phyloP scores from a whole-genome alignment of 2,329 filamentous ascomycete genomes.

The Thermothelomyces thermophilus region DNA sequence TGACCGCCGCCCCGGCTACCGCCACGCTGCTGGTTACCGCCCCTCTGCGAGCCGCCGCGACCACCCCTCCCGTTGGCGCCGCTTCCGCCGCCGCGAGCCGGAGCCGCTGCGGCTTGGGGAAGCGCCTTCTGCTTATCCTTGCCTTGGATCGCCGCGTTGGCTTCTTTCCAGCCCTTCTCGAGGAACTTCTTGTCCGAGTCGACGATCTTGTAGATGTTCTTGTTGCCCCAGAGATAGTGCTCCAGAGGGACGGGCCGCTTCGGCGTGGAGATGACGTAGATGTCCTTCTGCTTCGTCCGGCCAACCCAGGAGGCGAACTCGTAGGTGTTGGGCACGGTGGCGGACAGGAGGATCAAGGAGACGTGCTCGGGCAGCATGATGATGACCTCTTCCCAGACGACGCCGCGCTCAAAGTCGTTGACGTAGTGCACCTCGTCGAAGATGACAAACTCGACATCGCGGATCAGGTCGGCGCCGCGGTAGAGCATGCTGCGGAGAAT shows the following conservation, averaged over 20 bases:
- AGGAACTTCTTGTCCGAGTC: constrained; percentile 87
- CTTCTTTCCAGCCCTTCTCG: constrained; percentile 91
- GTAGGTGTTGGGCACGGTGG: constrained; percentile 93
- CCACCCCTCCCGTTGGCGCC: constrained; percentile 44
- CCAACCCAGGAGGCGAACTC: constrained; percentile 99
- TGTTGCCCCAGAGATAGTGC: constrained; percentile 93
- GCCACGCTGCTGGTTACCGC: constrained; percentile 42
- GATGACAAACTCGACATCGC: constrained; percentile 97
- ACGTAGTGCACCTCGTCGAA: constrained; percentile 99
- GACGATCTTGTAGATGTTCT: constrained; percentile 90
- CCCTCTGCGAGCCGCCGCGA: constrained; percentile 42
- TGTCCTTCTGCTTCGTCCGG: constrained; percentile 95
- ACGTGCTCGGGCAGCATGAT: constrained; percentile 99
- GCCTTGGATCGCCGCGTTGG: constrained; percentile 73
- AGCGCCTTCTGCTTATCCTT: constrained; percentile 64
- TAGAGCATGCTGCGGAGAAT: constrained; percentile 98
- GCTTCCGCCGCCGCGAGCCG: constrained; percentile 39
- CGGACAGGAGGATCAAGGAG: constrained; percentile 87
- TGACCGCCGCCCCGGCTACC: constrained; percentile 46
- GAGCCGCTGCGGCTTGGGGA: constrained; percentile 30
- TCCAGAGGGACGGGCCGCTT: constrained; percentile 93
- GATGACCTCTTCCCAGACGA: constrained; percentile 99
- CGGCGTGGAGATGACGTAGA: constrained; percentile 96
- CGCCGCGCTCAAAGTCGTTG: constrained; percentile 89
- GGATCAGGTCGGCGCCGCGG: constrained; percentile 86